A percentile compares a stretch with the other conserved stretches of the same genome.
phyloP scores from a whole-genome alignment of 2,329 filamentous ascomycete genomes.

The Pseudogymnoascus sp. region DNA sequence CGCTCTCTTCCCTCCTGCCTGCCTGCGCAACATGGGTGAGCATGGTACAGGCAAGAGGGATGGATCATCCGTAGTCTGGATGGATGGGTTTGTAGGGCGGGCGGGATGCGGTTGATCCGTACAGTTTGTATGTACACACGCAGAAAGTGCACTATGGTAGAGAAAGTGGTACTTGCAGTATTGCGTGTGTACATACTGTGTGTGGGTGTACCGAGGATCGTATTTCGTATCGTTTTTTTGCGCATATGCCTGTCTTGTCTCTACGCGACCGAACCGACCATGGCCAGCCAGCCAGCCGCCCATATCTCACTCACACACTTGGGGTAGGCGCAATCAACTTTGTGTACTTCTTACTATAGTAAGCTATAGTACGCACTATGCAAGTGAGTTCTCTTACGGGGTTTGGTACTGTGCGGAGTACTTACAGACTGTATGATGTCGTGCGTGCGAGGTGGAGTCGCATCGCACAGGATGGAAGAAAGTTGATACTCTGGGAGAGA shows the following conservation, averaged over 20 bases:
- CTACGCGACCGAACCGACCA: no score
- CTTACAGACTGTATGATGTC: not conserved
- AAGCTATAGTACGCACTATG: no score
- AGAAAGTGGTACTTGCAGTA: not conserved
- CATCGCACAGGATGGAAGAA: not conserved
- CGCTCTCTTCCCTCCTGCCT: not conserved
- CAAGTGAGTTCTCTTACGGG: no score
- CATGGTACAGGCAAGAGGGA: not conserved
- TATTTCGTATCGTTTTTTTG: not conserved
- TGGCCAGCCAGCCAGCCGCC: no score
- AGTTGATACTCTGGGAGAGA: not conserved
- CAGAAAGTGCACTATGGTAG: no score
- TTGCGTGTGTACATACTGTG: not conserved
- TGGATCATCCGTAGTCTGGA: no score
- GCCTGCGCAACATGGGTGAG: not conserved
- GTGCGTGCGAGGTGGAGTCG: not conserved
- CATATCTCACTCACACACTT: not conserved
- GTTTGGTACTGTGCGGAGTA: not conserved
- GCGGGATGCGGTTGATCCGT: not conserved
- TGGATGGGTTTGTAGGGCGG: not conserved
- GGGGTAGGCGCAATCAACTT: not conserved
- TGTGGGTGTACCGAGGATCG: not conserved
- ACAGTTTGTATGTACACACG: not conserved
- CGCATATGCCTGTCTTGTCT: not conserved
- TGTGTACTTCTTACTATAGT: no score